Base-by-base conservation (phyloP, 768 basidiomycete species). In the Pisolithus tinctorius region DNA sequence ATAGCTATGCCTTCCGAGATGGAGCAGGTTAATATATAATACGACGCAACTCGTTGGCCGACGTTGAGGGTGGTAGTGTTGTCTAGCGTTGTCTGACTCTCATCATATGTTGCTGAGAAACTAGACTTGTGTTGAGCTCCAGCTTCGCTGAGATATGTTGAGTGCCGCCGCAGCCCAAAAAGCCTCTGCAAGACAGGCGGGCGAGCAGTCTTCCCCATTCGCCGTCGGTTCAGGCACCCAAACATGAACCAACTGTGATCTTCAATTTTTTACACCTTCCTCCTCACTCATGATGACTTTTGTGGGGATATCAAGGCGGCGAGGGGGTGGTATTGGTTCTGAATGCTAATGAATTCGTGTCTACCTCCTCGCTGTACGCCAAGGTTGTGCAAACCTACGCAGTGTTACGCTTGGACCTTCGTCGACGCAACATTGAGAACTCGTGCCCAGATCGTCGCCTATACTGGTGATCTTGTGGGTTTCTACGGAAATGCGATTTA, bases 401-500 rank as follows among this genome's bases (percentile, higher is more conserved):
- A 88, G 87, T 2, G 73, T 78, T 9, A 69, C 67, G 1, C 60
- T 88, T 6, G 45, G 52, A 0, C 58, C 80, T 6, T 79, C 79
- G 1, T 44, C 58, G 1, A 60, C 49, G 3, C 51, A 58, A 5
- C 73, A 90, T 57, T 68, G 66, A 11, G 71, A 94, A 26, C 94
- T 82, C 60, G 86, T 90, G 0, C 90, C 93, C 0, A 75, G 80
- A 3, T 88, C 84, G 0, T 81, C 88, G n/a, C 88, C 91, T 0
- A 62, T 93, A 5, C 88, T 91, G 0, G 62, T 74, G 29, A 52
- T 41, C 49, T 37, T 11, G 47, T 44, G 10, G 43, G 57, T n/a
- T 54, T 47, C 45, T 61, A 55, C 31, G 48, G n/a, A 25, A 37
- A 10, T 50, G 16, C 50, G 31, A 5, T 43, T 9, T 7, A 44